These are phyloP conservation scores for Corchorus capsularis DNA, from an alignment of 345 rosid genomes.

Conservation along the genomic window DNA sequence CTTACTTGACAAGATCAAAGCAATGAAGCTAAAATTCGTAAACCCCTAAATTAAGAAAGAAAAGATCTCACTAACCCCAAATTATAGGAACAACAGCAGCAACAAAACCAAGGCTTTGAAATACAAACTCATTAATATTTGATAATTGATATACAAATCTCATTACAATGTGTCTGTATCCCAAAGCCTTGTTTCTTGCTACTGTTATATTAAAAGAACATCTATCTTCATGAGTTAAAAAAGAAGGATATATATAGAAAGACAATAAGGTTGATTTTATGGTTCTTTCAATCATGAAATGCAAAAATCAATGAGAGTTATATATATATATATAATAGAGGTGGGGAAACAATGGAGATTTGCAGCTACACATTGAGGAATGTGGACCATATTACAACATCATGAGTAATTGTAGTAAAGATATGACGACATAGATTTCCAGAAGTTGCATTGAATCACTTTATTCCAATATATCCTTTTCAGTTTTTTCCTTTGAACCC, in stretches of 20 bases:
- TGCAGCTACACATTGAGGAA: neutral
- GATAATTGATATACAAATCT: neutral
- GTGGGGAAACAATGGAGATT: neutral
- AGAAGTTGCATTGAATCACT: neutral
- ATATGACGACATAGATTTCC: neutral
- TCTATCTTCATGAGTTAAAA: no score
- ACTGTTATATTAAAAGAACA: neutral
- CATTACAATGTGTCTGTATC: neutral
- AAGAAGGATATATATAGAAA: no score
- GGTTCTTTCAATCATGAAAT: neutral
- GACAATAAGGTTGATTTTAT: neutral
- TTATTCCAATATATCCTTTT: neutral
- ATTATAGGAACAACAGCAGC: conserved; percentile 13
- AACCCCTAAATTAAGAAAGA: neutral
- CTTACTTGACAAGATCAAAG: neutral
- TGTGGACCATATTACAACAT: neutral
- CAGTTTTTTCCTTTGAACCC: neutral
- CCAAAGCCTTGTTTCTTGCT: conserved; percentile 21
- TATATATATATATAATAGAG: neutral
- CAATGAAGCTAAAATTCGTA: neutral
- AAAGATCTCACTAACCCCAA: neutral
- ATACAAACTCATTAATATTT: neutral
- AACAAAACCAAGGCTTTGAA: conserved; percentile 24
- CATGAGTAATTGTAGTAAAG: neutral
- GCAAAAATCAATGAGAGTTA: neutral